Evolutionary conservation across 805 yeast species (phyloP).

Genomic region (Candida tallmaniae): DNA sequence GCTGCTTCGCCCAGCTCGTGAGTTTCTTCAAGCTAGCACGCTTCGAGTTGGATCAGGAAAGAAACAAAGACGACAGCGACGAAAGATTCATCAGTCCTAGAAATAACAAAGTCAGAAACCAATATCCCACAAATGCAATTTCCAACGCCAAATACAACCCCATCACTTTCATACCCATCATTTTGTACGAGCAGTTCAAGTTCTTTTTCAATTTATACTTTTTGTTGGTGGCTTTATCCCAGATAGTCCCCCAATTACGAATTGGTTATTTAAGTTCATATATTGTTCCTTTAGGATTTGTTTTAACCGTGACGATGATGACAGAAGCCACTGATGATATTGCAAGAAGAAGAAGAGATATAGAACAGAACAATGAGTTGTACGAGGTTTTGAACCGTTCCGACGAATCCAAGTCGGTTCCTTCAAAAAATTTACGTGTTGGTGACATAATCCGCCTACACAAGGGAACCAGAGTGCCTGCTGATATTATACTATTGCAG

Average conservation of each 20-base stretch:
- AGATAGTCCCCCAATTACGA: constrained; percentile 80
- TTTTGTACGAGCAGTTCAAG: constrained; percentile 93
- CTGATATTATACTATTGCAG: constrained; percentile 82
- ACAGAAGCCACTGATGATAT: constrained; percentile 96
- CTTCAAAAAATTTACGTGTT: constrained; percentile 64
- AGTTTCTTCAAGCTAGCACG: constrained; percentile 21
- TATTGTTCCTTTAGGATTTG: constrained; percentile 92
- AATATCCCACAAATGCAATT: constrained; percentile 66
- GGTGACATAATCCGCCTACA: constrained; percentile 81
- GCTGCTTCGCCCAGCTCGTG: constrained; percentile 12
- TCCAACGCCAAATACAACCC: constrained; percentile 94
- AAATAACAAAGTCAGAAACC: constrained; percentile 20
- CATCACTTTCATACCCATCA: constrained; percentile 79
- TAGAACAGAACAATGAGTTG: constrained; percentile 78
- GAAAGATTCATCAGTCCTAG: constrained; percentile 41
- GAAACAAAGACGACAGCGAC: constrained; percentile 9
- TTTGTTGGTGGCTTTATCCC: constrained; percentile 88
- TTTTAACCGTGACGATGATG: constrained; percentile 84
- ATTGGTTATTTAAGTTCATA: constrained; percentile 93
- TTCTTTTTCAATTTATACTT: constrained; percentile 94
- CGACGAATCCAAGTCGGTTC: constrained; percentile 21
- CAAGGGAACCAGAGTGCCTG: constrained; percentile 87
- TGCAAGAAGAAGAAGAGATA: constrained; percentile 83
- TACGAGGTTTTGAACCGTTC: constrained; percentile 59
- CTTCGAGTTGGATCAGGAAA: constrained; percentile 21